phyloP scores from a whole-genome alignment of 1,139 yeast genomes.

The Diutina sp. region DNA sequence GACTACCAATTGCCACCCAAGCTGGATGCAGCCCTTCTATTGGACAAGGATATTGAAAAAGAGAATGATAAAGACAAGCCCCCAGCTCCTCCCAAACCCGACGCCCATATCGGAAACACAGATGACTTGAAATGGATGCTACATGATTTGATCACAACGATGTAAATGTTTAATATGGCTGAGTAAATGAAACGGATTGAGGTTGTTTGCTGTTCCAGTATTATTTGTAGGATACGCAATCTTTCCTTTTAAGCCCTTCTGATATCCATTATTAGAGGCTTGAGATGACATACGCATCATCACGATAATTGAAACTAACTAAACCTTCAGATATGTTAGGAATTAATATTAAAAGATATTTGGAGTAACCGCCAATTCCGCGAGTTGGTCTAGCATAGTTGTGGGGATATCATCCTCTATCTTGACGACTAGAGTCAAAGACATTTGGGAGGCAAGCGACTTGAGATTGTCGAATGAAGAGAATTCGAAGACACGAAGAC shows the following conservation, averaged over 20 bases:
- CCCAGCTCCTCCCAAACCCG: not conserved
- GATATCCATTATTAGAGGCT: not conserved
- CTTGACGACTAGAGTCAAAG: not conserved
- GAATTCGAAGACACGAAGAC: not conserved
- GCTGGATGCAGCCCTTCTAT: constrained; percentile 9
- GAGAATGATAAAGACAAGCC: not conserved
- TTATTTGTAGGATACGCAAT: too few relatives aligned
- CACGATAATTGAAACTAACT: not conserved
- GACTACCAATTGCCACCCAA: constrained; percentile 32
- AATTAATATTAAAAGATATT: too few relatives aligned
- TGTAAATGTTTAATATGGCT: not conserved
- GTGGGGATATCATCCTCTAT: not conserved
- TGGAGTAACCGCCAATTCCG: not conserved
- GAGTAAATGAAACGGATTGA: too few relatives aligned
- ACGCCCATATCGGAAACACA: constrained; percentile 40
- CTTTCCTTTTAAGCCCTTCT: too few relatives aligned
- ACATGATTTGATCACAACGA: constrained; percentile 32
- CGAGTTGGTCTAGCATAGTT: not conserved
- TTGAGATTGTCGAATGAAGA: not conserved
- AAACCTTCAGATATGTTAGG: not conserved
- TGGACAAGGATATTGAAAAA: not conserved
- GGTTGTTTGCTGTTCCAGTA: too few relatives aligned
- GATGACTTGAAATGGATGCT: constrained; percentile 65
- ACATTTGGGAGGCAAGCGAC: not conserved
- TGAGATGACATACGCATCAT: not conserved